Evolutionary conservation across 306 rosid species (phyloP).

Genomic region (Malus sieversii): DNA sequence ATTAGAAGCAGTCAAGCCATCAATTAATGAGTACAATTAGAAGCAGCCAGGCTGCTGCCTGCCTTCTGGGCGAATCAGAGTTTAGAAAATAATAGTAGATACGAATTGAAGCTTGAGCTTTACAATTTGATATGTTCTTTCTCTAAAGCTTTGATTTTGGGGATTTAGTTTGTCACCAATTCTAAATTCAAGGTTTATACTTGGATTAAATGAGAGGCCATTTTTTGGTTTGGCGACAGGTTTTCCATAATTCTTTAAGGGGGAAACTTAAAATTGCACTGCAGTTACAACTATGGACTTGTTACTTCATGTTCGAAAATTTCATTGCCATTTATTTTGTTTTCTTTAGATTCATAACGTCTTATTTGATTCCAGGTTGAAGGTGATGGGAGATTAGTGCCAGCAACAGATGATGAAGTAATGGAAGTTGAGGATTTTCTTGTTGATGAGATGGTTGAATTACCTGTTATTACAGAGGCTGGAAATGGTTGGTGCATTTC

Average conservation of each 20-base stretch:
- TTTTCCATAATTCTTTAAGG: not conserved
- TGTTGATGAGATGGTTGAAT: slow-evolving; percentile 62
- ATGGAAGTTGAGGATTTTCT: slow-evolving; percentile 86
- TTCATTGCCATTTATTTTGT: not conserved
- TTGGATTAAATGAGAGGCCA: not conserved
- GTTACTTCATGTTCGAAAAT: not conserved
- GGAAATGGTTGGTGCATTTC: slow-evolving; percentile 55
- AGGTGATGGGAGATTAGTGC: slow-evolving; percentile 96
- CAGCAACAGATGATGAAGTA: slow-evolving; percentile 94
- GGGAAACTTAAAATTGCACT: not conserved
- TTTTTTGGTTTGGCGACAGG: not conserved
- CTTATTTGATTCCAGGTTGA: slow-evolving; percentile 65
- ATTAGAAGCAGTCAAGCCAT: not conserved
- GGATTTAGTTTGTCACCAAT: not conserved
- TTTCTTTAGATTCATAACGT: slow-evolving; percentile 6
- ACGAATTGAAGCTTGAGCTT: not conserved
- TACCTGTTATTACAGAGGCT: slow-evolving; percentile 45
- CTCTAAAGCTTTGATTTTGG: not conserved
- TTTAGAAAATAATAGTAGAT: not conserved
- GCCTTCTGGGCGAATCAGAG: not conserved
- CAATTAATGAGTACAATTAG: not conserved
- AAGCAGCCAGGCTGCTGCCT: not conserved
- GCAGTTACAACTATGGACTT: not conserved
- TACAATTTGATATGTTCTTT: not conserved
- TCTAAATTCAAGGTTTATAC: not conserved